phyloP scores from a whole-genome alignment of 495 filamentous ascomycete genomes.

The Pseudoneurospora amorphoporcata region DNA sequence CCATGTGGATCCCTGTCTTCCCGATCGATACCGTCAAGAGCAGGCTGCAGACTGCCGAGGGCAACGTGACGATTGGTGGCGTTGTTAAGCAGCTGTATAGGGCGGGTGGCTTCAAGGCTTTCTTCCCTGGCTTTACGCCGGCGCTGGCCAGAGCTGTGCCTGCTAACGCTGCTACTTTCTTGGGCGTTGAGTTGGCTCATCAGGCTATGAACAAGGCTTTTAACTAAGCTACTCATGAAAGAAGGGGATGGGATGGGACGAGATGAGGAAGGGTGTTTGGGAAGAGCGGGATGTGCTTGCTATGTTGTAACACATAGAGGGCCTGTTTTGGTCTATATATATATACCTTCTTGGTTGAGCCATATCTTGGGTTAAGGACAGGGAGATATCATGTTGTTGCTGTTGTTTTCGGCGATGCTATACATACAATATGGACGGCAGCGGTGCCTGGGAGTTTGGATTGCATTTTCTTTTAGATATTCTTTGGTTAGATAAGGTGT shows the following conservation, averaged over 20 bases:
- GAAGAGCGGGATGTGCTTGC: background rate
- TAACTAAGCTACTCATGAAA: background rate
- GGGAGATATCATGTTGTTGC: background rate
- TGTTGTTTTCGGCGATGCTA: background rate
- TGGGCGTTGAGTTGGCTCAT: conserved; percentile 74
- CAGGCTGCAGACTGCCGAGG: conserved; percentile 82
- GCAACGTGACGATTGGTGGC: conserved; percentile 71
- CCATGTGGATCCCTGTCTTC: conserved; percentile 99
- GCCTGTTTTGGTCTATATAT: background rate
- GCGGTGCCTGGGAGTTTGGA: background rate
- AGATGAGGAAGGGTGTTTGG: background rate
- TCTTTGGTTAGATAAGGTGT: background rate
- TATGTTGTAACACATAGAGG: background rate
- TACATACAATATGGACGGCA: background rate
- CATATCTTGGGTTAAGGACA: background rate
- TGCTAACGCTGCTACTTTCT: conserved; percentile 69
- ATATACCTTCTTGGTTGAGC: background rate
- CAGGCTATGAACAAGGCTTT: conserved; percentile 73
- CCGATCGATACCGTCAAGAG: conserved; percentile 96
- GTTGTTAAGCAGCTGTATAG: conserved; percentile 69
- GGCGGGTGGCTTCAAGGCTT: conserved; percentile 76
- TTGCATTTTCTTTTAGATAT: background rate
- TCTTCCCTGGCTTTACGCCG: conserved; percentile 95
- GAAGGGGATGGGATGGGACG: background rate
- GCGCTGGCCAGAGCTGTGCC: conserved; percentile 88